Base-by-base conservation (phyloP, 805 yeast genomes). In the Candida fluviatilis region DNA sequence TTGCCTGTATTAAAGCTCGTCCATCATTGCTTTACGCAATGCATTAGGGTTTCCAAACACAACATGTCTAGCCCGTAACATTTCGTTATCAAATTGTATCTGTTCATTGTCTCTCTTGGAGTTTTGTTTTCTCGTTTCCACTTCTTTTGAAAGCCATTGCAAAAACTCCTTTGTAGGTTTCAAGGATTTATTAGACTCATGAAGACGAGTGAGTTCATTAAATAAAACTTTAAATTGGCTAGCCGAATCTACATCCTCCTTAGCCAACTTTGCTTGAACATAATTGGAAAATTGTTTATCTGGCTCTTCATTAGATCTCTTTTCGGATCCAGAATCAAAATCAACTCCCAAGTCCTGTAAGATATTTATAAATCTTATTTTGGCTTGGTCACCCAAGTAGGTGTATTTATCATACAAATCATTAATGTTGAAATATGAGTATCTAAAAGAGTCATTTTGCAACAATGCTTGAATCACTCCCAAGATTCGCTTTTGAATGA, bases 11-110 rank as follows among this genome's bases (percentile, higher is more conserved):
- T 41, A 51, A 21, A 55, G 39, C 21, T 54, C 58, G 55, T 77
- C 84, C 13, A 67, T 67, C 31, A 69, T 58, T 5, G 75, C 79
- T 53, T 82, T 83, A 43, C 93, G 69, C 40, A 73, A 58, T 0
- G 83, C 95, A 52, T 75, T 66, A 14, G 84, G 86, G 50, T 87
- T 87, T 1, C 95, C 96, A 62, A 87, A 87, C 1, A 82, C 76
- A 16, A 62, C 54, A 54, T 86, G 91, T 50, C 95, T 73, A 12
- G 65, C 63, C n/a, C 49, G 49, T 23, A 60, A 38, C 54, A 65
- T 45, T 45, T 60, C 51, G 12, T 41, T 50, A 46, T 55, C 63
- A 42, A 78, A 60, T 21, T 64, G 69, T 19, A 56, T 47, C 39
- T 73, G 73, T 2, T 51, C 42, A 23, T 58, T 58, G 36, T 60